phyloP scores from a whole-genome alignment of 495 filamentous ascomycete species.

The Parathielavia hyrcaniae region DNA sequence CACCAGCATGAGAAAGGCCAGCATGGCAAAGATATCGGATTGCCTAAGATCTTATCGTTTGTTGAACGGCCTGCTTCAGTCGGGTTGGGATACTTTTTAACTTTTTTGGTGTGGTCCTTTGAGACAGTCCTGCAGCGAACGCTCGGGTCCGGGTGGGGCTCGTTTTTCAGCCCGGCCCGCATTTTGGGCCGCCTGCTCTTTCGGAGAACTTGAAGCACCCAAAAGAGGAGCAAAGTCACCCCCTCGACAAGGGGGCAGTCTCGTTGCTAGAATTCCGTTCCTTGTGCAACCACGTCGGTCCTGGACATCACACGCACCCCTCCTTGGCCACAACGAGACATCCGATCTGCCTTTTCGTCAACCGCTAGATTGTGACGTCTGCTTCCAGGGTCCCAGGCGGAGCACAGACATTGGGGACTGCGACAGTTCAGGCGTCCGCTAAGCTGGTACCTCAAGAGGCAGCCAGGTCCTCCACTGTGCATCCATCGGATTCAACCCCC shows the following conservation, averaged over 20 bases:
- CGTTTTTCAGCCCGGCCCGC: not conserved
- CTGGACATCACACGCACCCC: slow-evolving; percentile 23
- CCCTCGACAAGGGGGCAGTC: not conserved
- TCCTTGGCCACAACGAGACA: slow-evolving; percentile 10
- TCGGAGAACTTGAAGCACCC: slow-evolving; percentile 6
- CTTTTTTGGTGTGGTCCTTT: too few relatives aligned
- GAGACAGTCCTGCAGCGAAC: too few relatives aligned
- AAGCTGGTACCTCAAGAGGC: too few relatives aligned
- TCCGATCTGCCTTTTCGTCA: slow-evolving; percentile 14
- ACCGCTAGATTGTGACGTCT: slow-evolving; percentile 25
- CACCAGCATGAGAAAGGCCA: too few relatives aligned
- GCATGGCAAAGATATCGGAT: too few relatives aligned
- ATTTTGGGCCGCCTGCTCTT: slow-evolving; percentile 6
- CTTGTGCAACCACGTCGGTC: slow-evolving; percentile 24
- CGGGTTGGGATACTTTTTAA: not conserved
- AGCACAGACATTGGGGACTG: slow-evolving; percentile 17
- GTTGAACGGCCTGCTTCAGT: too few relatives aligned
- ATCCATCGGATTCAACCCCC: slow-evolving; percentile 16
- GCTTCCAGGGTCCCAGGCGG: slow-evolving; percentile 13
- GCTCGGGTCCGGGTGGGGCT: not conserved
- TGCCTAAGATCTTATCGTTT: too few relatives aligned
- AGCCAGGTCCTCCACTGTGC: not conserved
- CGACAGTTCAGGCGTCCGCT: slow-evolving; percentile 9
- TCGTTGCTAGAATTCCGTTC: slow-evolving; percentile 22
- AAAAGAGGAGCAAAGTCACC: slow-evolving; percentile 11